Evolutionary conservation across 2,329 filamentous ascomycete species (phyloP).

Genomic region (Paraconiothyrium sp.): DNA sequence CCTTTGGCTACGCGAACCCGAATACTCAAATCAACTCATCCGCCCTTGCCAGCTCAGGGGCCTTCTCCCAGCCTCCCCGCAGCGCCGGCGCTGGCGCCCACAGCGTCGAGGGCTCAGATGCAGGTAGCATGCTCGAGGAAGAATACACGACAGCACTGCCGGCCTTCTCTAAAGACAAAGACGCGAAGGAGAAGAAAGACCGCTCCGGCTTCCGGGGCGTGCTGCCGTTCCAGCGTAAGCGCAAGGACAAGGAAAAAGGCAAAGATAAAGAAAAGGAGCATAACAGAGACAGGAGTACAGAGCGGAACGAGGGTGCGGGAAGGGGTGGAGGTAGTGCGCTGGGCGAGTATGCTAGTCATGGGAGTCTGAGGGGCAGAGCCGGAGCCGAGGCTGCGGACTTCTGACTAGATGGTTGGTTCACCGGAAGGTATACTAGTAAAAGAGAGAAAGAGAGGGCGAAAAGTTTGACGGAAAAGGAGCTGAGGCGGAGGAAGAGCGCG

Average conservation of each 20-base stretch:
- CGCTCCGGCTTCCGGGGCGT: constrained; percentile 50
- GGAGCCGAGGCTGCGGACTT: constrained; percentile 37
- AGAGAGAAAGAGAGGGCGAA: constrained; percentile 18
- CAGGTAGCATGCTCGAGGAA: constrained; percentile 47
- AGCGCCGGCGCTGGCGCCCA: constrained; percentile 36
- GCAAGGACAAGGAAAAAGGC: constrained; percentile 41
- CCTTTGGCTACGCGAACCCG: constrained; percentile 35
- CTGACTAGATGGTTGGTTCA: constrained; percentile 51
- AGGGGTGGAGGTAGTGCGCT: constrained; percentile 28
- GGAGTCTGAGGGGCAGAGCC: constrained; percentile 23
- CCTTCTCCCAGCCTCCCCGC: constrained; percentile 36
- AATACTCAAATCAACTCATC: constrained; percentile 41
- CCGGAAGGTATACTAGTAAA: constrained; percentile 31
- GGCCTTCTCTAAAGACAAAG: constrained; percentile 41
- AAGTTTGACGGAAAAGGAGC: constrained; percentile 28
- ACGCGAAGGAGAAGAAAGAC: constrained; percentile 50
- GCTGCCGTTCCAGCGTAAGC: constrained; percentile 48
- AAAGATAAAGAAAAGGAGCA: constrained; percentile 35
- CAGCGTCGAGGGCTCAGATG: constrained; percentile 45
- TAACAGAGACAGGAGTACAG: constrained; percentile 31
- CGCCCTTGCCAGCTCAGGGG: constrained; percentile 29
- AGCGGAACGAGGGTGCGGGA: constrained; percentile 28
- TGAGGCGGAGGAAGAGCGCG: constrained; percentile 43
- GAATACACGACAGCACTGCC: constrained; percentile 51
- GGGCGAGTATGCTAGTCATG: constrained; percentile 29